These are phyloP conservation scores for Cladophialophora carrionii DNA, from an alignment of 2,329 filamentous ascomycete species.

Conservation along the genomic window DNA sequence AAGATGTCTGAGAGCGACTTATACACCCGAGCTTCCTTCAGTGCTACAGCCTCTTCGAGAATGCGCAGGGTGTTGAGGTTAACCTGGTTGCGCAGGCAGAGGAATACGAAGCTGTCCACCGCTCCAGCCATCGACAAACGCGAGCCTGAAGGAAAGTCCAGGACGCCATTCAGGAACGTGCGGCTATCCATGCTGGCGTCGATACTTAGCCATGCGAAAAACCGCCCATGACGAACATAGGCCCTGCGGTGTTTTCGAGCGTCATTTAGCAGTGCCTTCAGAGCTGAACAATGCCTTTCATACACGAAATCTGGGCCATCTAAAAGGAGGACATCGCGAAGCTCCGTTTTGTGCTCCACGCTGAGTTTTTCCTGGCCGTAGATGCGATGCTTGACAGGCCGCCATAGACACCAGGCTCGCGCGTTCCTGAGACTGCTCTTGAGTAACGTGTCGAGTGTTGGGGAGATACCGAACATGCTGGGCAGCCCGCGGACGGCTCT, in stretches of 20 bases:
- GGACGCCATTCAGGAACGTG: not conserved
- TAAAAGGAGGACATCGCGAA: not conserved
- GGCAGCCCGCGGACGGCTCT: not conserved
- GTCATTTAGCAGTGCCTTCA: not conserved
- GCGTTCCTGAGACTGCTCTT: not conserved
- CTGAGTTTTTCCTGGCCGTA: not conserved
- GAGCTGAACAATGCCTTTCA: not conserved
- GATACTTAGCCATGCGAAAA: not conserved
- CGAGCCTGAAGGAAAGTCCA: not conserved
- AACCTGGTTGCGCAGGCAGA: slow-evolving; percentile 1
- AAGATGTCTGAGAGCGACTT: not conserved
- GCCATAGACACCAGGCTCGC: slow-evolving; percentile 2
- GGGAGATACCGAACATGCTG: not conserved
- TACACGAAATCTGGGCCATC: not conserved
- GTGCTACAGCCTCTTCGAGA: not conserved
- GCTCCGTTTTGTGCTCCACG: not conserved
- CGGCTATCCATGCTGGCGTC: not conserved
- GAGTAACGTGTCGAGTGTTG: not conserved
- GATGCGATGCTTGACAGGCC: not conserved
- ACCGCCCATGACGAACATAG: not conserved
- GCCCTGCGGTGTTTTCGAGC: not conserved
- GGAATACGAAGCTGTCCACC: not conserved
- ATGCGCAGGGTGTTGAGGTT: not conserved
- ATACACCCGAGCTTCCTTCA: not conserved
- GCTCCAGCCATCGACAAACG: not conserved